phyloP scores from a whole-genome alignment of 2,329 filamentous ascomycete genomes.

The Fusarium sulawesiense region DNA sequence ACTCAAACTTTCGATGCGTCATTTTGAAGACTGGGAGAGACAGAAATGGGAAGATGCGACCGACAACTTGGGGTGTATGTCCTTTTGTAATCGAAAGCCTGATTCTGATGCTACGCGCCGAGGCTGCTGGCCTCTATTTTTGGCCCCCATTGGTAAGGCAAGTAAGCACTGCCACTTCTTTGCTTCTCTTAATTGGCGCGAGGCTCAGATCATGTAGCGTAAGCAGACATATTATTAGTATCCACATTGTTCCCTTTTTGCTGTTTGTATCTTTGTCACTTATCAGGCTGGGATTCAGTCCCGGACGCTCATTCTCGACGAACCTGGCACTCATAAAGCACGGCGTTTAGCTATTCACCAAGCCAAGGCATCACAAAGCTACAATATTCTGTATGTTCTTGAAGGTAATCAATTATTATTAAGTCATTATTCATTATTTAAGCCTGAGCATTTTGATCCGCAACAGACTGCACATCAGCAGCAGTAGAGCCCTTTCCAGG shows the following conservation, averaged over 20 bases:
- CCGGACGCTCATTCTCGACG: not conserved
- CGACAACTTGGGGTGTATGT: not conserved
- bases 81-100: not conserved
- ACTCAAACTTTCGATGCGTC: not conserved
- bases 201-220: not conserved
- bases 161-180: not conserved
- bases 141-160: not conserved
- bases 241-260: no score
- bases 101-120: not conserved
- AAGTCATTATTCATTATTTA: not conserved
- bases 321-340: not conserved
- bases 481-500: slow-evolving; percentile 24
- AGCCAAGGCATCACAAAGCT: not conserved
- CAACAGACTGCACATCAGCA: slow-evolving; percentile 18
- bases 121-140: not conserved
- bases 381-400: no score
- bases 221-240: no score
- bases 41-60: not conserved
- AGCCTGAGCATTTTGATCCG: slow-evolving; percentile 12
- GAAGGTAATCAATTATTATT: not conserved
- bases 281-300: not conserved
- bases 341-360: not conserved
- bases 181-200: not conserved
- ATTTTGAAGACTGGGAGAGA: not conserved
- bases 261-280: not conserved